Percentiles rank a stretch among this genome's conserved stretches.
phyloP scores from a whole-genome alignment of 2,329 filamentous ascomycete genomes.

The Fusarium luffae region DNA sequence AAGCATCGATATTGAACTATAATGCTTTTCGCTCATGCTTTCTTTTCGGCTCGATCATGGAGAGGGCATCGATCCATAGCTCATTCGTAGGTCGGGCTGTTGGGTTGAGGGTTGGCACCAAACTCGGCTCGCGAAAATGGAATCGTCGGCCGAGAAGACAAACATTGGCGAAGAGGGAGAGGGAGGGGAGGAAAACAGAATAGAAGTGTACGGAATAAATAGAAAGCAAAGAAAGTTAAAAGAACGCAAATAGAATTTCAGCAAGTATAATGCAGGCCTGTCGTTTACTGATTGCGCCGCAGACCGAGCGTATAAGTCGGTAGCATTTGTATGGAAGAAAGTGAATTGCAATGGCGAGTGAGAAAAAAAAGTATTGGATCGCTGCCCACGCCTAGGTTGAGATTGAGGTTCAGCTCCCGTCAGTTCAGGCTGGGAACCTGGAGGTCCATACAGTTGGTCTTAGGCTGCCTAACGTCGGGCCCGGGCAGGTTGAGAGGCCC shows the following conservation, averaged over 20 bases:
- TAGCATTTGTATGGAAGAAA: background rate
- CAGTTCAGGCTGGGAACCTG: conserved; percentile 5
- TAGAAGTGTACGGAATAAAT: conserved; percentile 2
- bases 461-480: background rate
- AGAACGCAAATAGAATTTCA: conserved; percentile 12
- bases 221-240: conserved; percentile 17
- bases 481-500: background rate
- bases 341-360: conserved; percentile 9
- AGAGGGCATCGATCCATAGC: conserved; percentile 51
- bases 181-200: background rate
- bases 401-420: conserved; percentile 2
- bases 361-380: conserved; percentile 13
- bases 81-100: conserved; percentile 44
- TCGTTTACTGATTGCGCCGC: conserved; percentile 26
- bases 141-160: conserved; percentile 50
- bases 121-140: conserved; percentile 53
- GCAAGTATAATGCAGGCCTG: conserved; percentile 15
- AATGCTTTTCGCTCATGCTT: conserved; percentile 51
- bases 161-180: conserved; percentile 50
- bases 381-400: background rate
- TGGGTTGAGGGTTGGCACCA: conserved; percentile 40
- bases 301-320: conserved; percentile 15
- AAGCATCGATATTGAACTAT: conserved; percentile 41
- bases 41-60: conserved; percentile 46
- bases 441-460: background rate